Percentiles rank a stretch among this genome's conserved stretches.
Evolutionary conservation across 2,329 filamentous ascomycete genomes (phyloP).

Genomic region (Colletotrichum viniferum): DNA sequence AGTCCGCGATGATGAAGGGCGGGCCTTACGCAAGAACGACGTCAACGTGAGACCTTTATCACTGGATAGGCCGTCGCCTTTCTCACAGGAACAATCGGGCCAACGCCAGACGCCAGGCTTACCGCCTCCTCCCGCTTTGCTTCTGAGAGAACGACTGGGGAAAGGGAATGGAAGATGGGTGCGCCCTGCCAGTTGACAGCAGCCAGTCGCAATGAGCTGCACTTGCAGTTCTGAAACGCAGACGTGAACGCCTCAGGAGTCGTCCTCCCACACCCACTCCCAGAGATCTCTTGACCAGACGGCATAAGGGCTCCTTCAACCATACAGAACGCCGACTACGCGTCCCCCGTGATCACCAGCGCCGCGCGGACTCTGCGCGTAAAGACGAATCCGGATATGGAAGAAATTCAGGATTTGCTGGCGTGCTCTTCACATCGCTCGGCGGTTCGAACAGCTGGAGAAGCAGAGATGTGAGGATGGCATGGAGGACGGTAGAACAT

Average conservation of each 20-base stretch:
- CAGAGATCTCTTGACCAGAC: not conserved
- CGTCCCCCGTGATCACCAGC: not conserved
- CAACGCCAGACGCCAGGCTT: not conserved
- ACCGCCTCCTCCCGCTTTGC: not conserved
- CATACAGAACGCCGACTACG: not conserved
- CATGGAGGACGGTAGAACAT: not conserved
- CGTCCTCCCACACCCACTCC: slow-evolving; percentile 3
- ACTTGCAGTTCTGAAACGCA: slow-evolving; percentile 18
- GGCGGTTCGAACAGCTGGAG: not conserved
- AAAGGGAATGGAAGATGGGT: not conserved
- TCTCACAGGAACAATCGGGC: not conserved
- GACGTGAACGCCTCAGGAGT: slow-evolving; percentile 14
- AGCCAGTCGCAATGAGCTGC: slow-evolving; percentile 5
- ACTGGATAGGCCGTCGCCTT: not conserved
- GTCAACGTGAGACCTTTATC: not conserved
- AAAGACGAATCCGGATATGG: not conserved
- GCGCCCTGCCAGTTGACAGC: not conserved
- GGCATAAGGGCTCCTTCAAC: not conserved
- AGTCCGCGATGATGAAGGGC: not conserved
- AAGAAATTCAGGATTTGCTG: not conserved
- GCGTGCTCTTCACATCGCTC: not conserved
- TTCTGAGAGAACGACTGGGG: not conserved
- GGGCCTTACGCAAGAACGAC: not conserved
- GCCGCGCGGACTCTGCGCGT: not conserved
- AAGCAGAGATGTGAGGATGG: not conserved